phyloP scores from a whole-genome alignment of 1,284 basidiomycete genomes.

The Naganishia liquefaciens region DNA sequence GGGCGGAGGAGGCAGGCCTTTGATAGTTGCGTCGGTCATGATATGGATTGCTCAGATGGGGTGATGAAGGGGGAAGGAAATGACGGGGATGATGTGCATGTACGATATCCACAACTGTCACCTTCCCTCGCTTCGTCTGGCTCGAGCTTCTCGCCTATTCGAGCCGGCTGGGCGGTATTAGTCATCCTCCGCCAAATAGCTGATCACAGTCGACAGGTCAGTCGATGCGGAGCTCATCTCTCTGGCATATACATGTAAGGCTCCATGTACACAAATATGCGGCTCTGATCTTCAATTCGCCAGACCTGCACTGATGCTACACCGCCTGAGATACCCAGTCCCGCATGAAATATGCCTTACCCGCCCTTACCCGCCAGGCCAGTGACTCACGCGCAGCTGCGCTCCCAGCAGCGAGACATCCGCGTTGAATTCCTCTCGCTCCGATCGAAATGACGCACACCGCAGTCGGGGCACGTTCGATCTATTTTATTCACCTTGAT shows the following conservation, averaged over 20 bases:
- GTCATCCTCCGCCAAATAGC: constrained; percentile 10
- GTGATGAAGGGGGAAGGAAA: not conserved
- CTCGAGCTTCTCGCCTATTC: constrained; percentile 15
- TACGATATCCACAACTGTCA: not conserved
- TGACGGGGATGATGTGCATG: not conserved
- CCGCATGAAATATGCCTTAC: not conserved
- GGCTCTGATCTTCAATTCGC: too few relatives aligned
- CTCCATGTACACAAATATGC: too few relatives aligned
- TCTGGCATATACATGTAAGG: not conserved
- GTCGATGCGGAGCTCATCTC: not conserved
- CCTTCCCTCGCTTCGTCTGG: not conserved
- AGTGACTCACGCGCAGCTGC: not conserved
- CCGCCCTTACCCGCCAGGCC: not conserved
- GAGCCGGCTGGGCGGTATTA: constrained; percentile 17
- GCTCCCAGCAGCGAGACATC: constrained; percentile 2
- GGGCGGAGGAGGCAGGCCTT: constrained; percentile 69
- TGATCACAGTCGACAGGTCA: too few relatives aligned
- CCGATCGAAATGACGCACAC: constrained; percentile 22
- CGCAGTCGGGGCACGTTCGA: constrained; percentile 3
- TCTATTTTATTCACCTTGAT: not conserved
- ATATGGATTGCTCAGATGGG: constrained; percentile 5
- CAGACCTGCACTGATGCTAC: too few relatives aligned
- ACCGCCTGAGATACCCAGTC: not conserved
- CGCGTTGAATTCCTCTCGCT: not conserved
- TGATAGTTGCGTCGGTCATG: constrained; percentile 61